These are phyloP conservation scores for Peniophora sp. DNA, from an alignment of 1,284 basidiomycete species.

Conservation along the genomic window DNA sequence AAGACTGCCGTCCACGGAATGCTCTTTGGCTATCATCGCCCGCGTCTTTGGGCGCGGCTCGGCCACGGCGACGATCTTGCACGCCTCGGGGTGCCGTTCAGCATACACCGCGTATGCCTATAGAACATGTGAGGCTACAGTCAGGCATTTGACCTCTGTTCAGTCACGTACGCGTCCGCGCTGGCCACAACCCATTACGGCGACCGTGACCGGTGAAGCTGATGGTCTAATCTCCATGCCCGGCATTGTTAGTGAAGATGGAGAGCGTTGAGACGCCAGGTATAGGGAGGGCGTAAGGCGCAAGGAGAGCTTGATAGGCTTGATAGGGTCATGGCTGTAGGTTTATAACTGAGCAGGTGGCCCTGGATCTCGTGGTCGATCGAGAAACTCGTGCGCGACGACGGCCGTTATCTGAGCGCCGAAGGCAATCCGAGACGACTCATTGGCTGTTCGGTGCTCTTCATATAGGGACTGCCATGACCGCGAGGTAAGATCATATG, in stretches of 20 bases:
- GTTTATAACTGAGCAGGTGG: too few relatives aligned
- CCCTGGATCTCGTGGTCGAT: too few relatives aligned
- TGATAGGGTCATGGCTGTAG: too few relatives aligned
- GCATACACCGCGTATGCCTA: slow-evolving; percentile 67
- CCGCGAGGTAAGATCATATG: too few relatives aligned
- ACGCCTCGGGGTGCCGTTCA: slow-evolving; percentile 46
- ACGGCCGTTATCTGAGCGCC: too few relatives aligned
- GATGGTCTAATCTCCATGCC: slow-evolving; percentile 13
- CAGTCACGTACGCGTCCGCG: slow-evolving; percentile 69
- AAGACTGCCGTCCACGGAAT: slow-evolving; percentile 55
- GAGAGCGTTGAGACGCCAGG: background rate
- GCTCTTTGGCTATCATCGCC: slow-evolving; percentile 42
- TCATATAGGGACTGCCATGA: too few relatives aligned
- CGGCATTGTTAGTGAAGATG: slow-evolving; percentile 14
- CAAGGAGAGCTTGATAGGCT: too few relatives aligned
- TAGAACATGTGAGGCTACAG: background rate
- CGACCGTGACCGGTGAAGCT: slow-evolving; percentile 34
- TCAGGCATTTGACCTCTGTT: too few relatives aligned
- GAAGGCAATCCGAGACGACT: too few relatives aligned
- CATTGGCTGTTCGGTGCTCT: too few relatives aligned
- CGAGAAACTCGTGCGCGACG: too few relatives aligned
- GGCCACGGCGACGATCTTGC: slow-evolving; percentile 75
- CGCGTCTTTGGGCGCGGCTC: slow-evolving; percentile 71
- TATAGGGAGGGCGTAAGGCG: background rate
- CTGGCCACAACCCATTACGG: slow-evolving; percentile 71